Evolutionary conservation across 2,329 filamentous ascomycete species (phyloP).

Genomic region (Aspergillus luchuensis): DNA sequence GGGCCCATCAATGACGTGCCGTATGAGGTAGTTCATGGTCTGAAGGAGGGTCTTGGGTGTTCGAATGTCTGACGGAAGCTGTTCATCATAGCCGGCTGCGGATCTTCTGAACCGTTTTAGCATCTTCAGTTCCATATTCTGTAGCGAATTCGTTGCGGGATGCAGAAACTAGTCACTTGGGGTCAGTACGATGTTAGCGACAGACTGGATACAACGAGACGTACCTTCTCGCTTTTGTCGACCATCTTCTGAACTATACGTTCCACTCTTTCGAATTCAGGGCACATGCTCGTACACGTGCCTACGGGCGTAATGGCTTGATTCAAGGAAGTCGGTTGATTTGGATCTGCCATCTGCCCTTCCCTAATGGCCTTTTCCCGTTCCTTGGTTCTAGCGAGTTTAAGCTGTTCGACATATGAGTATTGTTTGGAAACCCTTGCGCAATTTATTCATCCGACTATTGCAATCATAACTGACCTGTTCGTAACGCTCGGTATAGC

Average conservation of each 20-base stretch:
- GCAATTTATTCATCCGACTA: not conserved
- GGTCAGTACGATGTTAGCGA: slow-evolving; percentile 13
- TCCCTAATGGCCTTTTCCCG: slow-evolving; percentile 54
- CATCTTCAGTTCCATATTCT: slow-evolving; percentile 52
- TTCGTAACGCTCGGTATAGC: slow-evolving; percentile 41
- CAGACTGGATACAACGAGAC: not conserved
- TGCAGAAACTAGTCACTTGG: slow-evolving; percentile 34
- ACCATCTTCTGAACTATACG: slow-evolving; percentile 64
- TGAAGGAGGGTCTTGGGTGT: slow-evolving; percentile 54
- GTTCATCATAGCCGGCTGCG: slow-evolving; percentile 64
- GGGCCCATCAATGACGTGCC: slow-evolving; percentile 54
- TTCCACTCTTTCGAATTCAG: slow-evolving; percentile 64
- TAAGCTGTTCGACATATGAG: slow-evolving; percentile 41
- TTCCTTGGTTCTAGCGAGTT: slow-evolving; percentile 53
- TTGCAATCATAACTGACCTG: slow-evolving; percentile 30
- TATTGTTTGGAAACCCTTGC: not conserved
- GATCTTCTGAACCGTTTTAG: slow-evolving; percentile 66
- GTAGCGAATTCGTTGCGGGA: slow-evolving; percentile 35
- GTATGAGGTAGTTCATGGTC: slow-evolving; percentile 52
- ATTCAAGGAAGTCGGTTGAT: slow-evolving; percentile 60
- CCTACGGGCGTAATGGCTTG: slow-evolving; percentile 64
- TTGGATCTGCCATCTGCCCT: slow-evolving; percentile 60
- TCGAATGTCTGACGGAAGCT: slow-evolving; percentile 64
- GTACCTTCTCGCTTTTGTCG: slow-evolving; percentile 61
- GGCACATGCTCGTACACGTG: slow-evolving; percentile 65